Base-by-base conservation (phyloP, 2,329 filamentous ascomycete genomes). In the Trichoderma atroviride region DNA sequence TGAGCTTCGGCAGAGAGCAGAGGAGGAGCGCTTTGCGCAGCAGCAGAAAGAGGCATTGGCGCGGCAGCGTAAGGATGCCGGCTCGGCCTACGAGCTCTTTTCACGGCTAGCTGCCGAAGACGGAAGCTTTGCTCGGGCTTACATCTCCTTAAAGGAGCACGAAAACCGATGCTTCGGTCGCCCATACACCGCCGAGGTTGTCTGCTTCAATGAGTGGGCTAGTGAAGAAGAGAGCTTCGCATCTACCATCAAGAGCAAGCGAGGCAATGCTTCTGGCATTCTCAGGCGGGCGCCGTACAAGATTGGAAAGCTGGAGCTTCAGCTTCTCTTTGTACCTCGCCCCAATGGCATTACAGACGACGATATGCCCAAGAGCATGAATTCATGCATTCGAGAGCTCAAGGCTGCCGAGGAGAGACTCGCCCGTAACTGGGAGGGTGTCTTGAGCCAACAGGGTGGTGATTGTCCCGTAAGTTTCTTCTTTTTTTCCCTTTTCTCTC, bases 321-420 rank as follows among this genome's bases (percentile, higher is more conserved):
- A 99, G 82, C 87, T 99, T 10, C 85, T 99, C 16, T 99, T 97
- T 76, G 94, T 99, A 1, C 96, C 96, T 0, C 93, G 94, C 75
- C 95, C 96, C 5, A 95, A 93, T 83, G 92, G 91, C 56, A 86
- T 90, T 35, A 89, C 89, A 61, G 96, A 98, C 73, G 94, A 97
- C 19, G 95, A 98, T 74, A 97, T 99, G 93, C 96, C 96, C 67
- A 98, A 98, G 89, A 97, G 94, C 83, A 97, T 99, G 94, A 97
- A 96, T 80, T 92, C 93, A 55, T 97, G 94, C 79, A 92, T 98
- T 74, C 88, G 96, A 22, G 96, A 98, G 82, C 89, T 99, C 82
- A 93, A 92, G 80, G 93, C 95, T 64, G 94, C 95, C 2, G 94
- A 97, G 78, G 91, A 92, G 78, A 87, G 92, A 71, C 87, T 92